phyloP scores from a whole-genome alignment of 2,329 filamentous ascomycete genomes.

The Botrytis aclada region DNA sequence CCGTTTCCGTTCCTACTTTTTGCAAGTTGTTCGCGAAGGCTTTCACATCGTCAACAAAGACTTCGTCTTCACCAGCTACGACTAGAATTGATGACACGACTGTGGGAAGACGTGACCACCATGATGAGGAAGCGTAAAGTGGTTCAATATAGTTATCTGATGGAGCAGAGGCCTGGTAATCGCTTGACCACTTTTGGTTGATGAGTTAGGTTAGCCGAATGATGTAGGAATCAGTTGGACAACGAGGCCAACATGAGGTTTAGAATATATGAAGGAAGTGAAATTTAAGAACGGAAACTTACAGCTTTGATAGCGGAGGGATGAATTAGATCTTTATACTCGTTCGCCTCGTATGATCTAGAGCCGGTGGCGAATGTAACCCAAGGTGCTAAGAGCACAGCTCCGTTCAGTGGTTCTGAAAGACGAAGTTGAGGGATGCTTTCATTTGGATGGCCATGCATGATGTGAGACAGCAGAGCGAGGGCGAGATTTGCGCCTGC shows the following conservation, averaged over 20 bases:
- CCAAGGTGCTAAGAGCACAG: conserved; percentile 58
- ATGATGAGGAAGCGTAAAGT: conserved; percentile 46
- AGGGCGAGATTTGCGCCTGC: conserved; percentile 51
- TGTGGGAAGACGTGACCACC: conserved; percentile 50
- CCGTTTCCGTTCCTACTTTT: conserved; percentile 22
- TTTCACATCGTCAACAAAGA: conserved; percentile 54
- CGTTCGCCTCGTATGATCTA: conserved; percentile 44
- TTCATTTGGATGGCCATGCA: conserved; percentile 58
- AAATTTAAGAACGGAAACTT: neutral
- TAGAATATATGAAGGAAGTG: neutral
- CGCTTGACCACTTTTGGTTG: conserved; percentile 37
- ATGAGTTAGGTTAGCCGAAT: conserved; percentile 46
- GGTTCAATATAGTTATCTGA: conserved; percentile 54
- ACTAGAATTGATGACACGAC: conserved; percentile 48
- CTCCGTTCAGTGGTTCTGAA: conserved; percentile 45
- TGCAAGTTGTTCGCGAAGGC: conserved; percentile 48
- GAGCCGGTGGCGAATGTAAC: conserved; percentile 48
- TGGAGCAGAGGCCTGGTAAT: conserved; percentile 26
- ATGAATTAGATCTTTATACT: conserved; percentile 50
- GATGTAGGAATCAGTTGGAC: conserved; percentile 26
- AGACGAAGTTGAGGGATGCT: conserved; percentile 48
- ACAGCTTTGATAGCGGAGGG: conserved; percentile 28
- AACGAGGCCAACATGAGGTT: conserved; percentile 24
- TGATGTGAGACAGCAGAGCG: conserved; percentile 47
- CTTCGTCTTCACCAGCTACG: conserved; percentile 53